These are phyloP conservation scores for Haematococcus lacustris DNA, from an alignment of 139 green algal genomes.

Conservation along the genomic window DNA sequence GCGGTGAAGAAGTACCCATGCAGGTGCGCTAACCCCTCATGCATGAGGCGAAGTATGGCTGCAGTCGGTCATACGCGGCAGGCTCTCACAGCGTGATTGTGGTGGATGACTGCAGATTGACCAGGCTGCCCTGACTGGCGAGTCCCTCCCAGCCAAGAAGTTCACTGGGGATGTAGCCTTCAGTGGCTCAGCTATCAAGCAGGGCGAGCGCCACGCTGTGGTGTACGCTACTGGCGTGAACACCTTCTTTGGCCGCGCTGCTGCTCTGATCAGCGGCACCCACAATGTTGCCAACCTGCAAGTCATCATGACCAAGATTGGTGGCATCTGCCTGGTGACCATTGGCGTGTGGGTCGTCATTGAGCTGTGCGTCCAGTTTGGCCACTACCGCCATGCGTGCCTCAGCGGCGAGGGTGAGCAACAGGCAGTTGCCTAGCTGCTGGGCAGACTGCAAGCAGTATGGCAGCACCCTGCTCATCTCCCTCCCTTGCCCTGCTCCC, in stretches of 20 bases:
- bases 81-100: too few relatives aligned
- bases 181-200: constrained; percentile 79
- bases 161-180: constrained; percentile 69
- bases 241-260: constrained; percentile 85
- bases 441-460: too few relatives aligned
- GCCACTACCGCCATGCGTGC: constrained; percentile 58
- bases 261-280: constrained; percentile 62
- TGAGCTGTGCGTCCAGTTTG: constrained; percentile 70
- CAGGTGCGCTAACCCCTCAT: too few relatives aligned
- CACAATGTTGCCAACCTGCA: constrained; percentile 81
- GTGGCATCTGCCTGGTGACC: constrained; percentile 69
- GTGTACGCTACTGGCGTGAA: constrained; percentile 73
- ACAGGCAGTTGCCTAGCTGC: too few relatives aligned
- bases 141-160: constrained; percentile 81
- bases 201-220: constrained; percentile 73
- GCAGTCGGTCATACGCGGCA: too few relatives aligned
- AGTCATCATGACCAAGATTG: constrained; percentile 81
- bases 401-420: constrained; percentile 50
- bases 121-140: constrained; percentile 79
- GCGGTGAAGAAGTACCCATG: constrained; percentile 54
- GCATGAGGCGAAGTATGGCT: too few relatives aligned
- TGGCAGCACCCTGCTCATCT: too few relatives aligned
- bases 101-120: constrained; percentile 47
- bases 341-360: constrained; percentile 72
- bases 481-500: background rate